Evolutionary conservation across 2,329 filamentous ascomycete species (phyloP).

Genomic region (Alternaria viburni): DNA sequence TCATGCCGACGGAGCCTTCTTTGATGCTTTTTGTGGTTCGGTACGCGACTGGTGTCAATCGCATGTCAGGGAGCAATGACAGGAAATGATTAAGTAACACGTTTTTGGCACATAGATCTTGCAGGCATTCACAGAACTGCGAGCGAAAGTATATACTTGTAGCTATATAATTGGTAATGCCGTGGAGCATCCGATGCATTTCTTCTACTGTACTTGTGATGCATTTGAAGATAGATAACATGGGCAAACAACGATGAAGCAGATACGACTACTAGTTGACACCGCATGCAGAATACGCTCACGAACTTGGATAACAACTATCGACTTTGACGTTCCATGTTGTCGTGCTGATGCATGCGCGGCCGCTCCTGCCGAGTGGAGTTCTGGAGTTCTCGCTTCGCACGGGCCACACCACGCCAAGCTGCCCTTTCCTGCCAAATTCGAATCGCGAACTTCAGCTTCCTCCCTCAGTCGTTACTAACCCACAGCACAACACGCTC

Average conservation of each 20-base stretch:
- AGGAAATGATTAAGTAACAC: constrained; percentile 37
- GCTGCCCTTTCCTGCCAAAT: constrained; percentile 21
- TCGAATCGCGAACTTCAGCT: constrained; percentile 19
- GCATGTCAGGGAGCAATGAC: constrained; percentile 36
- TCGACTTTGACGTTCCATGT: not conserved
- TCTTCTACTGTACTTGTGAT: not conserved
- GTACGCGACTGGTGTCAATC: constrained; percentile 21
- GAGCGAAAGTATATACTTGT: constrained; percentile 28
- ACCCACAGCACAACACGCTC: constrained; percentile 43
- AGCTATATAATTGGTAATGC: constrained; percentile 47
- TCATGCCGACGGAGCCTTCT: constrained; percentile 24
- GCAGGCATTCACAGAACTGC: constrained; percentile 25
- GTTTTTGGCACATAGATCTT: constrained; percentile 41
- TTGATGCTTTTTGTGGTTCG: constrained; percentile 17
- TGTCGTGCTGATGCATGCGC: not conserved
- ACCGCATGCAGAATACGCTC: not conserved
- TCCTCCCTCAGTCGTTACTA: constrained; percentile 27
- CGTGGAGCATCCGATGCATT: not conserved
- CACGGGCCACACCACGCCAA: constrained; percentile 16
- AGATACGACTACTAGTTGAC: not conserved
- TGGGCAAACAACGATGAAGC: not conserved
- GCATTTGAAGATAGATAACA: not conserved
- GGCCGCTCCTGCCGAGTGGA: constrained; percentile 1
- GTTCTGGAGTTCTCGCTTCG: constrained; percentile 8
- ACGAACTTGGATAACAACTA: not conserved